Evolutionary conservation across 2,329 filamentous ascomycete species (phyloP), one percentile per base, ranked within the genome.

Genomic region (Aspergillus sp.): DNA sequence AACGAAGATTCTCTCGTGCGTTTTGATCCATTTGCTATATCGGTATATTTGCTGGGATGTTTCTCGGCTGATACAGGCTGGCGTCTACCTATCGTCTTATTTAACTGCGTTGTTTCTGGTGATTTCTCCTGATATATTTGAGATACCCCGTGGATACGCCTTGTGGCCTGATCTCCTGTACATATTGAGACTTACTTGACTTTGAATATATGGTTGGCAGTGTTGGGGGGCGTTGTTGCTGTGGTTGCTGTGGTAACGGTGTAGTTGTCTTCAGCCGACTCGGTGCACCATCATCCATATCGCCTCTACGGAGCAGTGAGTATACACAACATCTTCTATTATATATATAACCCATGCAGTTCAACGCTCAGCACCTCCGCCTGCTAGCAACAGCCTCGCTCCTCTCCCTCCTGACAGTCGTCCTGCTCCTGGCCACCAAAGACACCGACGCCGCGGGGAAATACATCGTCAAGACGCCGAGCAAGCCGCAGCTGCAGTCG

Each of bases 111-210:
- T 22, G 29, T 33, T 26, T 32, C n/a, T 26, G 17, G 17, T 36
- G 32, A 34, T 26, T 12, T 41, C 37, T 43, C 39, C 49, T 50
- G 45, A 51, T 48, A 47, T 43, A 38, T 41, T 53, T 57, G 52
- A 57, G 53, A 57, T 58, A 58, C 53, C 53, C 52, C 52, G 41
- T 51, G 45, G 48, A 55, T 48, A 56, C 48, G 48, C 40, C 40
- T 44, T 42, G 37, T 49, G 44, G 48, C 48, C 45, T 44, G 34
- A 37, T 45, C 43, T 43, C 38, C 41, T 57, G 51, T 58, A 55
- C 47, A 57, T 58, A 43, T 30, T 16, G 26, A 39, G 28, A 36
- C 34, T 51, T 49, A 56, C n/a, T n/a, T n/a, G 47, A 55, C 41
- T 38, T 26, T 32, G 33, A 26, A 29, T 25, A 32, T 16, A 32